Evolutionary conservation across 2,329 filamentous ascomycete species (phyloP), one percentile per base, ranked within the genome.

Genomic region (Coniella lustricola): DNA sequence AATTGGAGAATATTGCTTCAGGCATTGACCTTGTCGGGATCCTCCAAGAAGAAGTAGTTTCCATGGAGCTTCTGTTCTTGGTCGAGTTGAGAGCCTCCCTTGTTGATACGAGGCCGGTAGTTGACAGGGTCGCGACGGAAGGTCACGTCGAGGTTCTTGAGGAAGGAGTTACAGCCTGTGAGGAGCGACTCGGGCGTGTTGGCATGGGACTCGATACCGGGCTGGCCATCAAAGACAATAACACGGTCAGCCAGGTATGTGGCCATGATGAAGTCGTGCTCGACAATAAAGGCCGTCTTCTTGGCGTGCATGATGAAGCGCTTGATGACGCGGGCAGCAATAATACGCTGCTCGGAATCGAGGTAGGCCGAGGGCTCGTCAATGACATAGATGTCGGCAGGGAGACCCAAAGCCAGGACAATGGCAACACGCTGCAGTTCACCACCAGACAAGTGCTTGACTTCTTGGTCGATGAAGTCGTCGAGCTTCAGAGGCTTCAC

Each of bases 291-390:
- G 44, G 93, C 93, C 0, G 93, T 98, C 82, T 97, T 97, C 83
- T 97, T 97, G 61, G 90, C 84, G 76, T 98, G 91, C 93, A 98
- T 98, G 71, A 98, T 98, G 79, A 95, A 98, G 58, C 93, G 86
- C 79, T 98, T 98, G 75, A 98, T 98, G 65, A 98, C 94, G 64
- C 90, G 86, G 39, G 91, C 86, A 54, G 90, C 91, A 60, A 98
- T 84, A 64, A 98, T 95, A 86, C 93, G 91, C 73, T 98, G 93
- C 73, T 98, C 93, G 43, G 93, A 97, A 68, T 98, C 93, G 51
- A 98, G 86, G 70, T 98, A 98, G 54, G 90, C 90, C 58, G 87
- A 93, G 40, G 93, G 93, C 73, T 98, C 93, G 64, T 98, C 93
- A 63, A 98, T 98, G 56, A 98, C 78, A 69, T 98, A 98, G 64